Conservation (phyloP, 2,329 filamentous ascomycete species). For the Aspergillus sp. region DNA sequence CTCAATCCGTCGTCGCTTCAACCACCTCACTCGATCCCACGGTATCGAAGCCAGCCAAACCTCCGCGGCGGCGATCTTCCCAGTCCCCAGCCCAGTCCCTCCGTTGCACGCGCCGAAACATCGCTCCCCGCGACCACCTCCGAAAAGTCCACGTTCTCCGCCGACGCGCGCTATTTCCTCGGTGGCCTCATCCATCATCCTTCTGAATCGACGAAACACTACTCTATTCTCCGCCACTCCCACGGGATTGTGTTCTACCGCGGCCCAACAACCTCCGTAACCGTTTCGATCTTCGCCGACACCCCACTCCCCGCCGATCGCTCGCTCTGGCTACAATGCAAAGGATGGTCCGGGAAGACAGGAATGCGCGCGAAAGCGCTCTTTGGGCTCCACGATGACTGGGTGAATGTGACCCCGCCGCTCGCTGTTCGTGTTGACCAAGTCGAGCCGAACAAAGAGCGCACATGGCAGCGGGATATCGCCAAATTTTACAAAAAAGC, state of each 20-base stretch:
- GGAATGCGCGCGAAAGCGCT: slow-evolving; percentile 67
- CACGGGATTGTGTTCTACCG: slow-evolving; percentile 65
- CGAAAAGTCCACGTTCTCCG: slow-evolving; percentile 33
- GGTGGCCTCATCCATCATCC: slow-evolving; percentile 65
- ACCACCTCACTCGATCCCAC: slow-evolving; percentile 5
- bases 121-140: slow-evolving; percentile 7
- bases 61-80: not conserved
- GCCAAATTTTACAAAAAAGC: slow-evolving; percentile 62
- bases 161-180: slow-evolving; percentile 64
- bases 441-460: slow-evolving; percentile 58
- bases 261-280: slow-evolving; percentile 63
- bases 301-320: slow-evolving; percentile 56
- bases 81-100: not conserved
- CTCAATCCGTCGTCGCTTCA: not conserved
- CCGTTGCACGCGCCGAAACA: slow-evolving; percentile 9
- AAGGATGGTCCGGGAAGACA: slow-evolving; percentile 66
- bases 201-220: slow-evolving; percentile 64
- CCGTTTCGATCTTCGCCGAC: slow-evolving; percentile 65
- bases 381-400: slow-evolving; percentile 58
- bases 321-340: slow-evolving; percentile 67
- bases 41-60: slow-evolving; percentile 8
- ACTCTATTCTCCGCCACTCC: slow-evolving; percentile 67
- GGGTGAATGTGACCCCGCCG: slow-evolving; percentile 68
- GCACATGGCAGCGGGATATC: slow-evolving; percentile 68
- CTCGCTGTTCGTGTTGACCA: slow-evolving; percentile 49